Evolutionary conservation across 345 rosid species (phyloP), one percentile per base, ranked within the genome.

Genomic region (Eutrema heterophyllum): DNA sequence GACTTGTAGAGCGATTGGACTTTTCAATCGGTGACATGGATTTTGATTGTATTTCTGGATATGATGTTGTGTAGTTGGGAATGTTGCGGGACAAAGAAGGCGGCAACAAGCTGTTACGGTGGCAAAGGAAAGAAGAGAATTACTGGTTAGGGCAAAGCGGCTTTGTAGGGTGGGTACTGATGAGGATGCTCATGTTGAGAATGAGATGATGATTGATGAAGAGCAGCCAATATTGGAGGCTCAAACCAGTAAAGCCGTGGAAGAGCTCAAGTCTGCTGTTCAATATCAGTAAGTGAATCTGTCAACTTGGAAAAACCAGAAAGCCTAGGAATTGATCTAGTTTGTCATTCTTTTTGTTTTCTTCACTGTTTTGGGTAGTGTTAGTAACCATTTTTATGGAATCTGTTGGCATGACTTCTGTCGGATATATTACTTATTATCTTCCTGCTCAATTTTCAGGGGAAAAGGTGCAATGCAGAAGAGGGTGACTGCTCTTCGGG

Each of bases 391-490:
- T n/a, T 33, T 56, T 72, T 27, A 15, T 16, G 24, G 33, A 65
- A 53, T 45, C 26, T 54, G 29, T 59, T 60, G 56, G 40, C 13
- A 57, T 41, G 29, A 39, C 33, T 33, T 21, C 50, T 64, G n/a
- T 64, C n/a, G 55, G 9, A n/a, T 74, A 13, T 64, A 21, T 7
- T 24, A 58, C 33, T 61, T 64, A 30, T 15, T 33, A 64, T 60
- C 71, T 62, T 78, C 50, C 7, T 66, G 38, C 36, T 65, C 49
- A 32, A 56, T 68, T 70, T 60, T 51, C 73, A 95, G 99, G 82
- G 97, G 95, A 11, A 95, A 89, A 80, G 96, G 97, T 71, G 87
- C 86, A 56, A 78, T 90, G 88, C 97, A 92, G 75, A 96, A 90
- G 84, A 84, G 72, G 65, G 88, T 95, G 70, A 75, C 61, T 77